phyloP scores from a whole-genome alignment of 352 stramenopile genomes.

The Porosira glacialis region DNA sequence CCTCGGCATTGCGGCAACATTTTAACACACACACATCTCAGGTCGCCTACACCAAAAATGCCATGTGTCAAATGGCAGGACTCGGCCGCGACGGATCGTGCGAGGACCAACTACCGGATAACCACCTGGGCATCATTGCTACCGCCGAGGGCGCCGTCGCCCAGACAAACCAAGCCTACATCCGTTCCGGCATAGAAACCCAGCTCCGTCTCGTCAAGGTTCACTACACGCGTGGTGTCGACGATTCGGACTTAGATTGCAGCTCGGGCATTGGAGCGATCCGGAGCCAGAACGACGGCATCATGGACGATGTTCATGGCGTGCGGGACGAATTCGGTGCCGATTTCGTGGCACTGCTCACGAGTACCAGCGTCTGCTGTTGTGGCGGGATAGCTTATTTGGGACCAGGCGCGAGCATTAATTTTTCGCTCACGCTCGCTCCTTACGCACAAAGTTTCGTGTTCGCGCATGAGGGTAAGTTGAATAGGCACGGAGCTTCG shows the following conservation, averaged over 20 bases:
- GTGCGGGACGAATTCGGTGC: slow-evolving; percentile 9
- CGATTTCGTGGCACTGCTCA: slow-evolving; percentile 7
- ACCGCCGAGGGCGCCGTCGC: no score
- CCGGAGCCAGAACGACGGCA: slow-evolving; percentile 11
- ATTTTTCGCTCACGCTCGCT: slow-evolving; percentile 11
- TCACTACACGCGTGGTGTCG: slow-evolving; percentile 11
- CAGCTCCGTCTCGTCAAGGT: slow-evolving; percentile 26
- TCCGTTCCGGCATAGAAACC: slow-evolving; percentile 18
- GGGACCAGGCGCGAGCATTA: background rate
- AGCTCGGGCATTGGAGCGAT: slow-evolving; percentile 15
- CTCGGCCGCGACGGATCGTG: no score
- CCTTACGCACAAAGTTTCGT: background rate
- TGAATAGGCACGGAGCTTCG: background rate
- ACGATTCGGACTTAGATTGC: slow-evolving; percentile 7
- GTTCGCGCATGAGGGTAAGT: background rate
- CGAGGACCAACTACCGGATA: no score
- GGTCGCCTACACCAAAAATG: no score
- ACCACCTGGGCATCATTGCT: no score
- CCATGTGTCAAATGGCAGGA: no score
- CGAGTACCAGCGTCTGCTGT: background rate
- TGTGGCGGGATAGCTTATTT: slow-evolving; percentile 7
- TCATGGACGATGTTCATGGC: slow-evolving; percentile 27
- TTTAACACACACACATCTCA: no score
- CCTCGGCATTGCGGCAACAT: no score
- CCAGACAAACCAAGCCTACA: slow-evolving; percentile 42